Conservation (phyloP, 306 rosid genomes). For the Prosopis cineraria region DNA sequence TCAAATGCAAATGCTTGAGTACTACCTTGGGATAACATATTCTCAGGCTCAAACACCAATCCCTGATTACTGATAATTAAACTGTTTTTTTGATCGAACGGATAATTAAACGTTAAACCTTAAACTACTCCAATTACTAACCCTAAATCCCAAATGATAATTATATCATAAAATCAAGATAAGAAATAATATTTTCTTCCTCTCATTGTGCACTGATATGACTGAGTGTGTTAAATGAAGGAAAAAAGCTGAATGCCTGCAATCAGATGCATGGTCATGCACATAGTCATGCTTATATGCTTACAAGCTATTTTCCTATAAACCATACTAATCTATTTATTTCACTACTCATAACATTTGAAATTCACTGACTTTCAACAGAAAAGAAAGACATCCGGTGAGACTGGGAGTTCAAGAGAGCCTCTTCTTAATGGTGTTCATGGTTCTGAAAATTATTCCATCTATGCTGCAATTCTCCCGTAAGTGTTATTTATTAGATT, state of each 20-base stretch:
- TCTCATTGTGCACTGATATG: neutral
- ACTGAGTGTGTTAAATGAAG: neutral
- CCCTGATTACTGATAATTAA: neutral
- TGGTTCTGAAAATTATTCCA: constrained; percentile 56
- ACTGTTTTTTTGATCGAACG: neutral
- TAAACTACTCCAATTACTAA: neutral
- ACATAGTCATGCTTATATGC: neutral
- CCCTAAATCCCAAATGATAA: neutral
- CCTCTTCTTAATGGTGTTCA: constrained; percentile 59
- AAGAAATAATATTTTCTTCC: neutral
- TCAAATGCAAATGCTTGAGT: neutral
- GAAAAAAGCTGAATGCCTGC: constrained; percentile 26
- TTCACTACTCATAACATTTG: constrained; percentile 20
- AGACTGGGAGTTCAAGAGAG: constrained; percentile 51
- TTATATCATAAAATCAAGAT: neutral
- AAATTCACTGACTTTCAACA: constrained; percentile 37
- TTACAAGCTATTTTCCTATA: constrained; percentile 22
- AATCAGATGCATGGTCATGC: neutral
- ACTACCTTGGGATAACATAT: neutral
- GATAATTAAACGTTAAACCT: neutral
- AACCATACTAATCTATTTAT: neutral
- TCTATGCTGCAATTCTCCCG: constrained; percentile 79
- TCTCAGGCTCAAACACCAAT: neutral
- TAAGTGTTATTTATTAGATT: constrained; percentile 44
- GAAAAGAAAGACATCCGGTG: constrained; percentile 56